These are phyloP conservation scores for Cryphonectria radicalis DNA, from an alignment of 2,329 filamentous ascomycete species.

Conservation along the genomic window DNA sequence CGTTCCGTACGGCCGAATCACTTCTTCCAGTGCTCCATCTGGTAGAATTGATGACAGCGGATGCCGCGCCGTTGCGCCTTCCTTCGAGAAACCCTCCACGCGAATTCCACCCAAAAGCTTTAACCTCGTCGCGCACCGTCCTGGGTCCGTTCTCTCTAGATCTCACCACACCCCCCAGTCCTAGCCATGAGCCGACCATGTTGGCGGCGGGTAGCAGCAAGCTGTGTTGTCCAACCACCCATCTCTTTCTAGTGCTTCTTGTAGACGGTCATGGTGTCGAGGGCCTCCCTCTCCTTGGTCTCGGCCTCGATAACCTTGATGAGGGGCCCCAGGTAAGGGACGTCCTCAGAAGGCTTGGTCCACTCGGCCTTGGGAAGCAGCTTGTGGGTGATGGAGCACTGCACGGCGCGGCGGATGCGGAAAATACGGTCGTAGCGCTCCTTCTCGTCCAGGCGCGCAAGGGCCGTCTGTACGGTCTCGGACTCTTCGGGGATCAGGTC, in stretches of 20 bases:
- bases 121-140: not conserved
- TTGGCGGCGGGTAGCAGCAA: not conserved
- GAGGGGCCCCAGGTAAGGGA: conserved; percentile 58
- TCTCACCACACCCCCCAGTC: too few relatives aligned
- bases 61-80: not conserved
- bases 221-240: not conserved
- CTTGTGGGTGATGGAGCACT: conserved; percentile 69
- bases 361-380: conserved; percentile 65
- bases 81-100: not conserved
- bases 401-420: conserved; percentile 93
- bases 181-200: not conserved
- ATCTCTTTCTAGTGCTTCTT: conserved; percentile 50
- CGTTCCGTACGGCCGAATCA: not conserved
- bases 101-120: not conserved
- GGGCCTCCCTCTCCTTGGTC: conserved; percentile 55
- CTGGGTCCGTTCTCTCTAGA: not conserved
- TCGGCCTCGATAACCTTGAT: conserved; percentile 56
- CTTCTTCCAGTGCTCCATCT: not conserved
- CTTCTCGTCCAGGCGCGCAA: conserved; percentile 88
- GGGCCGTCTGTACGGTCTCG: conserved; percentile 81
- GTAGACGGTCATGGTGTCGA: conserved; percentile 55
- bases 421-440: conserved; percentile 96
- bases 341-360: conserved; percentile 62
- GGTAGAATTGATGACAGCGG: not conserved
- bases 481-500: conserved; percentile 94